phyloP scores from a whole-genome alignment of 2,329 filamentous ascomycete genomes.

The Aspergillus bombycis region DNA sequence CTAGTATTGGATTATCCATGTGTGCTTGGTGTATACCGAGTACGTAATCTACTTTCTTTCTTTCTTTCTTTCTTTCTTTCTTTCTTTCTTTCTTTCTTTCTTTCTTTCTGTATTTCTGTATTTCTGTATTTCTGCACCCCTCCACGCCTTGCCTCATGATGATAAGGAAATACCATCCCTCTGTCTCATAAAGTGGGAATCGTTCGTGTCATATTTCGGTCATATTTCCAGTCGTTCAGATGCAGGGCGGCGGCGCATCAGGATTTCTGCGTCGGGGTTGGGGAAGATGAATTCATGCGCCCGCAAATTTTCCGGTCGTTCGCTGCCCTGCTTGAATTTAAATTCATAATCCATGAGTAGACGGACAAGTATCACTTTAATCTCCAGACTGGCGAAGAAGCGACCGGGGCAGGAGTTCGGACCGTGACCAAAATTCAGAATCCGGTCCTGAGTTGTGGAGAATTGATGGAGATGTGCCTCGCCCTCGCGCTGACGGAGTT shows the following conservation, averaged over 20 bases:
- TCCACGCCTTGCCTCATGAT: too few relatives aligned
- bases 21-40: too few relatives aligned
- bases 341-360: slow-evolving; percentile 34
- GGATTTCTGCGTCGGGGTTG: neutral
- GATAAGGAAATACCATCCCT: too few relatives aligned
- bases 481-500: neutral
- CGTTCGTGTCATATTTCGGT: too few relatives aligned
- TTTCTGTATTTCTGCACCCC: too few relatives aligned
- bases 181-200: too few relatives aligned
- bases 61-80: too few relatives aligned
- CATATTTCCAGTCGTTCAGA: too few relatives aligned
- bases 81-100: too few relatives aligned
- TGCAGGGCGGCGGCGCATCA: neutral
- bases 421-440: slow-evolving; percentile 32
- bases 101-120: too few relatives aligned
- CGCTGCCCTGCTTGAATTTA: slow-evolving; percentile 13
- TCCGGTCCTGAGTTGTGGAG: neutral
- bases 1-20: too few relatives aligned
- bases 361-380: slow-evolving; percentile 33
- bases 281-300: slow-evolving; percentile 3
- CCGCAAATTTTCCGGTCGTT: slow-evolving; percentile 9
- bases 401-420: slow-evolving; percentile 33
- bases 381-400: slow-evolving; percentile 31
- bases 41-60: too few relatives aligned
- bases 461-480: neutral